These are phyloP conservation scores for Simmondsia chinensis DNA, from an alignment of 148 eudicot genomes.

Conservation along the genomic window DNA sequence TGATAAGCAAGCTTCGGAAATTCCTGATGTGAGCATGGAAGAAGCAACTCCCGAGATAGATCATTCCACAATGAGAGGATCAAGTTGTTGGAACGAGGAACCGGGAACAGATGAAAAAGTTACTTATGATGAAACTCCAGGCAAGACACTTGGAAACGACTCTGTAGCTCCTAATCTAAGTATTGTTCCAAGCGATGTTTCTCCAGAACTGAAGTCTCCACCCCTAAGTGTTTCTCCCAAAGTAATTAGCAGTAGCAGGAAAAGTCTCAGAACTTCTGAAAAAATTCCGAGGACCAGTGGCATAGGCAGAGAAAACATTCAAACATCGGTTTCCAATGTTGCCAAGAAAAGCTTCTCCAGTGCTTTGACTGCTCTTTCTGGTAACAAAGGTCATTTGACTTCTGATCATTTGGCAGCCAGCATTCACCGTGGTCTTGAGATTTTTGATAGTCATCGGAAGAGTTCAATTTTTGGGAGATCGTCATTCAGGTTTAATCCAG, in stretches of 20 bases:
- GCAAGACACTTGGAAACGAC: constrained; percentile 13
- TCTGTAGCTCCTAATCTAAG: constrained; percentile 20
- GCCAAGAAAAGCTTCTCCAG: constrained; percentile 26
- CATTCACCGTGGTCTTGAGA: constrained; percentile 79
- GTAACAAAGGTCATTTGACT: constrained; percentile 28
- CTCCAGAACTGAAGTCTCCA: constrained; percentile 67
- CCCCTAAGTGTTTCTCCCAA: constrained; percentile 73
- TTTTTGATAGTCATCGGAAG: constrained; percentile 46
- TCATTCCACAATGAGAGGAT: too few species aligned
- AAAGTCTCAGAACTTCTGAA: constrained; percentile 66
- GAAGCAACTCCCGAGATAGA: constrained; percentile 44
- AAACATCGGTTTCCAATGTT: constrained; percentile 30
- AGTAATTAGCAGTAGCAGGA: constrained; percentile 49
- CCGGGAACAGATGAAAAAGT: constrained; percentile 3
- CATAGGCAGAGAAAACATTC: constrained; percentile 14
- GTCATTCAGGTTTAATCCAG: constrained; percentile 57
- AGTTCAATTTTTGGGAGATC: constrained; percentile 66
- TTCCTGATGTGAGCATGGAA: constrained; percentile 67
- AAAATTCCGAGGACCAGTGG: constrained; percentile 11
- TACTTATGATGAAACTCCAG: constrained; percentile 16
- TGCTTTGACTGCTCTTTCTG: constrained; percentile 23
- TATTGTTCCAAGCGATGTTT: constrained; percentile 30
- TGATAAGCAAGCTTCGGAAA: constrained; percentile 28
- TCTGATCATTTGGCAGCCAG: constrained; percentile 71
- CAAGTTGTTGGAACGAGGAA: too few species aligned